Evolutionary conservation across 192 early-diverging fungal species (phyloP), one percentile per base, ranked within the genome.

Genomic region (Phlyctochytrium arcticum): DNA sequence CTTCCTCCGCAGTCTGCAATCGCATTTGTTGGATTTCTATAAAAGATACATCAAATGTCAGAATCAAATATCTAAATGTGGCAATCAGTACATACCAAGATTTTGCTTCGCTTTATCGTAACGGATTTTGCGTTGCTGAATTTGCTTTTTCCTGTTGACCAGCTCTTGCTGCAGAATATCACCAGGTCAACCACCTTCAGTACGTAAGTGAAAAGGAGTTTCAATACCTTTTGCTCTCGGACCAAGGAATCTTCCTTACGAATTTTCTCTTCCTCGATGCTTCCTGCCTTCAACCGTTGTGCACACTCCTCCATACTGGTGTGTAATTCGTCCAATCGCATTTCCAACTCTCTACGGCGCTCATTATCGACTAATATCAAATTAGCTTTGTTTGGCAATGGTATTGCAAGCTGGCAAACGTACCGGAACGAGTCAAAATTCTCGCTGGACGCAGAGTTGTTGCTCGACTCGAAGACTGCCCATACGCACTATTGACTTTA

Each of bases 321-420:
- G 19, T 83, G 61, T 35, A 85, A 49, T 1, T 65, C 46, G 3
- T 64, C 56, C 10, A 79, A 48, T n/a, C 67, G 34, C 3, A 37
- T 17, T 59, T 70, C 60, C 5, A 79, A 42, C 10, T 48, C 15
- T 2, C 49, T 42, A 7, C 78, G 69, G 30, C 57, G 60, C 15
- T 79, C 73, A 9, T 60, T 65, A 48, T 87, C 74, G 27, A 79
- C 81, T 84, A 53, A 42, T 42, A 35, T 46, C 10, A 21, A 57
- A 57, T 1, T 51, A 8, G n/a, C n/a, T n/a, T n/a, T n/a, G n/a
- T n/a, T n/a, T n/a, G 17, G 30, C 2, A 53, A 9, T 30, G 7
- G 5, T 21, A 53, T 3, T 21, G 3, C n/a, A n/a, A n/a, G n/a
- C n/a, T n/a, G n/a, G n/a, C n/a, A n/a, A n/a, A 53, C 30, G 26